These are phyloP conservation scores for Aotearoamyces nothofagi DNA, from an alignment of 2,329 filamentous ascomycete genomes.

Conservation along the genomic window DNA sequence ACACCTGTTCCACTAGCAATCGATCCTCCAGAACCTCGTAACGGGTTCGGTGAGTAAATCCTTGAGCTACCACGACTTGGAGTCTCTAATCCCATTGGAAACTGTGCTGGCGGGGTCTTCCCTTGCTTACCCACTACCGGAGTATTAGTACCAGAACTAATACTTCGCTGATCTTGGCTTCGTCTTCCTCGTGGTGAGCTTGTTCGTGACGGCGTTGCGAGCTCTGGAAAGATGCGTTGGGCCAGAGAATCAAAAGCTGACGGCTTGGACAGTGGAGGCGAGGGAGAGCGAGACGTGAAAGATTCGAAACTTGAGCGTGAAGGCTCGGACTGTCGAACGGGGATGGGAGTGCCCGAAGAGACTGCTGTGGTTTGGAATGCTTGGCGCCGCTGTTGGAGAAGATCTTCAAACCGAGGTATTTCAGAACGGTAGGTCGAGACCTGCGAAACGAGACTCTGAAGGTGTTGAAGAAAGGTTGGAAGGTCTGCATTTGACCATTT, in stretches of 20 bases:
- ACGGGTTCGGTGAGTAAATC: constrained; percentile 13
- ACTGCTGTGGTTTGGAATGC: constrained; percentile 44
- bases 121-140: constrained; percentile 11
- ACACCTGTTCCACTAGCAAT: constrained; percentile 7
- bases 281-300: constrained; percentile 25
- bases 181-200: constrained; percentile 17
- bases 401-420: constrained; percentile 57
- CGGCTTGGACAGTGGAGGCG: constrained; percentile 31
- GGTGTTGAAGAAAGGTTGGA: constrained; percentile 37
- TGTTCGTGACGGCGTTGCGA: constrained; percentile 16
- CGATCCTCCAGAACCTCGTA: constrained; percentile 6
- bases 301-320: constrained; percentile 30
- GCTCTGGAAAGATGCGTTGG: constrained; percentile 44
- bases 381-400: constrained; percentile 49
- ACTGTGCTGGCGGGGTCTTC: constrained; percentile 10
- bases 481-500: constrained; percentile 33
- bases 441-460: constrained; percentile 47
- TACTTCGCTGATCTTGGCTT: constrained; percentile 11
- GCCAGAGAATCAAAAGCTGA: constrained; percentile 45
- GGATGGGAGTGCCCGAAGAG: constrained; percentile 14
- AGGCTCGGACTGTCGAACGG: constrained; percentile 13
- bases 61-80: constrained; percentile 11
- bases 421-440: constrained; percentile 44
- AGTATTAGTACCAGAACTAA: constrained; percentile 8
- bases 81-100: constrained; percentile 11